Conservation (phyloP, 768 basidiomycete genomes). For the Lactarius psammicola region DNA sequence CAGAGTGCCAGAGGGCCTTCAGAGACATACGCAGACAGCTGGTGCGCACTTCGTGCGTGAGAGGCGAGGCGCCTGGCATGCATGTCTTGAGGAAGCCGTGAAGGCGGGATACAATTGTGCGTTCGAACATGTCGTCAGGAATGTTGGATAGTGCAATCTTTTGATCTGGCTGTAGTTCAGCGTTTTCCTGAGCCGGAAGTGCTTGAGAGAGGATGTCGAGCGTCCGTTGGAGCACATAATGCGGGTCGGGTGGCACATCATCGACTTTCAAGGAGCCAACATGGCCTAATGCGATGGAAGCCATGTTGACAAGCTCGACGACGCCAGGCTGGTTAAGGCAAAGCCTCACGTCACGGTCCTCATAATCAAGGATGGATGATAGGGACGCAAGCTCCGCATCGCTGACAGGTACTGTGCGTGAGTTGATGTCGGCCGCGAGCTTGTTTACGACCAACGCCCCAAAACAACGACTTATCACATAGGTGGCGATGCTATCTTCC, state of each 20-base stretch:
- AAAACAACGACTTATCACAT: background rate
- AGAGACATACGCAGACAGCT: background rate
- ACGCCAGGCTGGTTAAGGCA: background rate
- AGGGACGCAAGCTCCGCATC: background rate
- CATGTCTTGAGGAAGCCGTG: background rate
- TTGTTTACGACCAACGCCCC: background rate
- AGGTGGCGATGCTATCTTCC: background rate
- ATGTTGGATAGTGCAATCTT: background rate
- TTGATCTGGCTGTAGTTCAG: background rate
- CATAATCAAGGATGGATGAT: background rate
- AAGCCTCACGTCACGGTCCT: background rate
- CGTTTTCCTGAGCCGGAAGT: background rate
- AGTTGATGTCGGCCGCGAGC: background rate
- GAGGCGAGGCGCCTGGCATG: background rate
- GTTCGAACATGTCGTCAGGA: background rate
- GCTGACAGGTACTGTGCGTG: background rate
- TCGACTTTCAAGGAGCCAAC: background rate
- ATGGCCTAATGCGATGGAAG: background rate
- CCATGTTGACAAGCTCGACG: background rate
- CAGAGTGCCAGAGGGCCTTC: background rate
- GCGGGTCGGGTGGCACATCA: background rate
- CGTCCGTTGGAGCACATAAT: background rate
- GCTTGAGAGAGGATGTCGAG: background rate
- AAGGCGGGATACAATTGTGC: background rate
- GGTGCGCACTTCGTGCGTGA: background rate